Evolutionary conservation across 768 basidiomycete species (phyloP).

Genomic region (Suillus weaverae): DNA sequence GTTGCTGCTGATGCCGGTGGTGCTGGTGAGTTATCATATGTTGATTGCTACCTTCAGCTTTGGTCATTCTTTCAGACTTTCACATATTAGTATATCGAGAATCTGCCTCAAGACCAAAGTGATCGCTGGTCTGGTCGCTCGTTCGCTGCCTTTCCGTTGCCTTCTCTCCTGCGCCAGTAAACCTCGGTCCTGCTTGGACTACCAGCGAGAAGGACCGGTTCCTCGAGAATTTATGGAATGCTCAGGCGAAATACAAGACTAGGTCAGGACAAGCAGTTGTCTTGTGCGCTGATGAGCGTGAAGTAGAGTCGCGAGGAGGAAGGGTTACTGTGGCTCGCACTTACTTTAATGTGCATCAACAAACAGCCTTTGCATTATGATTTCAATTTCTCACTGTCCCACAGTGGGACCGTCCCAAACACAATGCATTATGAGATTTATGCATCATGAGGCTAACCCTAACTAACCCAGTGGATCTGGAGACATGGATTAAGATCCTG

Average conservation of each 20-base stretch:
- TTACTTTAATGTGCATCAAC: conserved; percentile 89
- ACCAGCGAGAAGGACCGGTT: conserved; percentile 77
- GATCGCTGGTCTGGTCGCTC: conserved; percentile 89
- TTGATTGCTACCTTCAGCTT: neutral
- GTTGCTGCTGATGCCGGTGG: conserved; percentile 84
- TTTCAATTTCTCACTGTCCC: no score
- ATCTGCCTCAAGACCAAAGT: conserved; percentile 74
- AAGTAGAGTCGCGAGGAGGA: conserved; percentile 69
- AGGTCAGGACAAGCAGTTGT: conserved; percentile 72
- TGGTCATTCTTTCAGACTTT: conserved; percentile 56
- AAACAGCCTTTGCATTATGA: conserved; percentile 77
- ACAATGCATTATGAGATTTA: no score
- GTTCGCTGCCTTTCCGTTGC: conserved; percentile 76
- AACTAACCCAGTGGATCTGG: conserved; percentile 21
- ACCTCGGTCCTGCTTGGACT: conserved; percentile 64
- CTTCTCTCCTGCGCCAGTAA: conserved; percentile 65
- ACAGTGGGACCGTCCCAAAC: no score
- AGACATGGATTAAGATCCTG: conserved; percentile 37
- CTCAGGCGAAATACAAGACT: conserved; percentile 79
- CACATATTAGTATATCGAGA: conserved; percentile 75
- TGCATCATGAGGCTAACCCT: no score
- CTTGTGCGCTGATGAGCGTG: conserved; percentile 66
- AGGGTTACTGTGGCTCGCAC: conserved; percentile 68
- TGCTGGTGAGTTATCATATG: conserved; percentile 54
- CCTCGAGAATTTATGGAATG: conserved; percentile 85